A percentile compares a stretch with the other conserved stretches of the same genome.
phyloP scores from a whole-genome alignment of 495 filamentous ascomycete species.

The Bacidia gigantensis region DNA sequence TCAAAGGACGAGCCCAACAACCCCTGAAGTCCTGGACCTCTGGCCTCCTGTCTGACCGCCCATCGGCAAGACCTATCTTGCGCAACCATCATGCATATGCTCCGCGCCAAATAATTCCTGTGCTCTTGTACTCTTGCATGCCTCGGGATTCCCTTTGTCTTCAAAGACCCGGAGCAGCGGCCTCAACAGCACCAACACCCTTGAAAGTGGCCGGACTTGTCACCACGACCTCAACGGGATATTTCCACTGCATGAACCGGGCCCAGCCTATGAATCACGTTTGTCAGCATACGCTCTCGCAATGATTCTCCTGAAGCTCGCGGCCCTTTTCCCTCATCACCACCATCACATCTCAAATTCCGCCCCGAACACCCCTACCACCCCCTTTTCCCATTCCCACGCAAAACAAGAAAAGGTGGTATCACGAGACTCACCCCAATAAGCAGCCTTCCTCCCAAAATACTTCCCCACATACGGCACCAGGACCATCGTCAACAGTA shows the following conservation, averaged over 20 bases:
- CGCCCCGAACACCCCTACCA: neutral
- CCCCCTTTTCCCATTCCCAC: neutral
- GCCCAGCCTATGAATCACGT: constrained; percentile 44
- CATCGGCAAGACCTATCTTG: too few relatives aligned
- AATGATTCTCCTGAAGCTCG: too few relatives aligned
- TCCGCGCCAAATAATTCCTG: neutral
- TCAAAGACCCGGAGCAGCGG: constrained; percentile 32
- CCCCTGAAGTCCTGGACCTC: too few relatives aligned
- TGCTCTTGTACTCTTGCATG: neutral
- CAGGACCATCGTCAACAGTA: constrained; percentile 83
- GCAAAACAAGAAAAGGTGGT: neutral
- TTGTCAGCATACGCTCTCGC: neutral
- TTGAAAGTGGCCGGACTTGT: constrained; percentile 45
- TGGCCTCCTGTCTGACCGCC: too few relatives aligned
- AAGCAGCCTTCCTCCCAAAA: constrained; percentile 82
- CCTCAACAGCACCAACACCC: constrained; percentile 52
- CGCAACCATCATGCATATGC: too few relatives aligned
- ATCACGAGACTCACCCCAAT: constrained; percentile 93
- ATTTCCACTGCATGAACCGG: constrained; percentile 66
- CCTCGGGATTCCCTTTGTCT: neutral
- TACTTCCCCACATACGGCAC: constrained; percentile 90
- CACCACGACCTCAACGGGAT: constrained; percentile 51
- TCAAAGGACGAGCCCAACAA: too few relatives aligned
- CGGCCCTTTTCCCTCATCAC: neutral
- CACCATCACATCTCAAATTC: neutral